These are phyloP conservation scores for Trametes sanguinea DNA, from an alignment of 768 basidiomycete species.

Conservation along the genomic window DNA sequence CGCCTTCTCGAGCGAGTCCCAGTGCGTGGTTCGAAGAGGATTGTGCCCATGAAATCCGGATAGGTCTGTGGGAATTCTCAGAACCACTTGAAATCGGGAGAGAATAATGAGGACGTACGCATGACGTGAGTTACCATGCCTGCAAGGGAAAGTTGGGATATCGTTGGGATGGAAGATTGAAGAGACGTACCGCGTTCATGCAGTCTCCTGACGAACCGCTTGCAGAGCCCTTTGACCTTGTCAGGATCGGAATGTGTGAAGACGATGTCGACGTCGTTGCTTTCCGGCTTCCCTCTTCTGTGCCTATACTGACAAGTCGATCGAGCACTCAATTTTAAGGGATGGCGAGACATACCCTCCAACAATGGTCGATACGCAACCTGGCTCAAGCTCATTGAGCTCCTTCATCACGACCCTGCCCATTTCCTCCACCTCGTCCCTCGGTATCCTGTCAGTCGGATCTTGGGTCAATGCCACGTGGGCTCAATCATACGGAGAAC, in stretches of 20 bases:
- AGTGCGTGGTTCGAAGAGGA: constrained; percentile 56
- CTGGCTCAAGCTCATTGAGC: constrained; percentile 59
- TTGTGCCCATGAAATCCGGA: constrained; percentile 61
- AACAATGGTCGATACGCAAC: constrained; percentile 73
- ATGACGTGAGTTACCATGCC: constrained; percentile 83
- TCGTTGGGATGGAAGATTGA: neutral
- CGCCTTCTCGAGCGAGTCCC: constrained; percentile 84
- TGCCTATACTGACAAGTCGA: constrained; percentile 49
- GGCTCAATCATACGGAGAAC: no score
- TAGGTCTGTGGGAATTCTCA: constrained; percentile 45
- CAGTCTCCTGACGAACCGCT: constrained; percentile 58
- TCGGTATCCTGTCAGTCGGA: constrained; percentile 53
- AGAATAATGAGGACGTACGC: constrained; percentile 51
- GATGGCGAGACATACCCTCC: constrained; percentile 62
- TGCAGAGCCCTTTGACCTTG: constrained; percentile 63
- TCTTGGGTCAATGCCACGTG: no score
- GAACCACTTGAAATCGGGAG: neutral
- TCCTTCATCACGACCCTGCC: constrained; percentile 67
- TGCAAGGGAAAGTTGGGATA: constrained; percentile 27
- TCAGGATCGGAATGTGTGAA: constrained; percentile 68
- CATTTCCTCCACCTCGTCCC: constrained; percentile 80
- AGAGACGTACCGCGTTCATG: constrained; percentile 51
- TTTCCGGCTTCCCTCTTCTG: constrained; percentile 77
- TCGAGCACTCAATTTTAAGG: neutral
- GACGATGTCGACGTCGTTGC: constrained; percentile 89